These are phyloP conservation scores for Chaetomiaceae sp. DNA, from an alignment of 2,329 filamentous ascomycete genomes.

Conservation along the genomic window DNA sequence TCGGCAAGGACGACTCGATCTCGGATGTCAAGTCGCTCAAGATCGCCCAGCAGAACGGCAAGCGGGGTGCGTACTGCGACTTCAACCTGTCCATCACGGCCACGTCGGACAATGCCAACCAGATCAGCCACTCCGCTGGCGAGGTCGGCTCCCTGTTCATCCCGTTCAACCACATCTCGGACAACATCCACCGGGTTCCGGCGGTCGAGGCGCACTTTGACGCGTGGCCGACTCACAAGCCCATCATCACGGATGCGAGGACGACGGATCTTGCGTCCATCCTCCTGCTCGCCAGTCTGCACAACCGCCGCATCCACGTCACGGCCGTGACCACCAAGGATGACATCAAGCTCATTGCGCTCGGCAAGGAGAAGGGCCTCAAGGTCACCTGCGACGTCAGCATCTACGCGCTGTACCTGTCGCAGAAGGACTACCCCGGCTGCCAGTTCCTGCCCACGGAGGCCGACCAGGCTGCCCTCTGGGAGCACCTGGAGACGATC, in stretches of 20 bases:
- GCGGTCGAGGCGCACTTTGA: slow-evolving; percentile 75
- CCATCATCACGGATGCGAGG: slow-evolving; percentile 77
- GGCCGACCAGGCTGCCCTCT: slow-evolving; percentile 67
- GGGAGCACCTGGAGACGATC: slow-evolving; percentile 67
- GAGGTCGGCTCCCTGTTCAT: slow-evolving; percentile 79
- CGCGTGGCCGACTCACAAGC: slow-evolving; percentile 71
- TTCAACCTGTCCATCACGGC: slow-evolving; percentile 76
- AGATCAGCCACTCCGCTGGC: slow-evolving; percentile 65
- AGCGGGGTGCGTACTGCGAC: slow-evolving; percentile 65
- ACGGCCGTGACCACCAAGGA: slow-evolving; percentile 77
- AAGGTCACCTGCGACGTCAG: slow-evolving; percentile 78
- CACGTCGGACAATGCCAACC: slow-evolving; percentile 67
- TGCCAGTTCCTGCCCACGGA: slow-evolving; percentile 61
- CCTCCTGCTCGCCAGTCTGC: slow-evolving; percentile 69
- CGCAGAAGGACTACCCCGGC: slow-evolving; percentile 63
- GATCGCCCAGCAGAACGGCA: slow-evolving; percentile 65
- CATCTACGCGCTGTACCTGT: slow-evolving; percentile 73
- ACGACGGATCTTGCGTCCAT: slow-evolving; percentile 77
- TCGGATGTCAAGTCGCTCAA: slow-evolving; percentile 68
- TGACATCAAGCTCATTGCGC: slow-evolving; percentile 69
- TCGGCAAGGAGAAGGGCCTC: slow-evolving; percentile 76
- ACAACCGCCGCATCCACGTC: slow-evolving; percentile 73
- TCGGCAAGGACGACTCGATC: slow-evolving; percentile 67
- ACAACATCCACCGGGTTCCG: slow-evolving; percentile 79
- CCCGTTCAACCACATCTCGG: slow-evolving; percentile 74